A percentile compares a stretch with the other conserved stretches of the same genome.
These are phyloP conservation scores for Diaporthe sp. DNA, from an alignment of 2,329 filamentous ascomycete species.

Conservation along the genomic window DNA sequence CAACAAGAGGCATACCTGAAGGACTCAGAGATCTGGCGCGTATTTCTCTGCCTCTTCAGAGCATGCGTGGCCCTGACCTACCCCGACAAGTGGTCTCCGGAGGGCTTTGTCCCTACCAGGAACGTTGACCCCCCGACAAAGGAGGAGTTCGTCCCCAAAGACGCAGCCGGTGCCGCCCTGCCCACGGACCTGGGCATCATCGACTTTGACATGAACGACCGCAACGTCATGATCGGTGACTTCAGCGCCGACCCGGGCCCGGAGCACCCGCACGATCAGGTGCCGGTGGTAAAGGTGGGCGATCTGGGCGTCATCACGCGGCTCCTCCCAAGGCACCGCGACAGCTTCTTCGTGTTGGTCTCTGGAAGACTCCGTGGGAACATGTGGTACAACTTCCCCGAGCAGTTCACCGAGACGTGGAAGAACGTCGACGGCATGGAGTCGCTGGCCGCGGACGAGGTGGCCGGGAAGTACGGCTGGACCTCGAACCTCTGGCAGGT, in stretches of 20 bases:
- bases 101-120: neutral
- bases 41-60: slow-evolving; percentile 30
- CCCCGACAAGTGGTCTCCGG: neutral
- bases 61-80: slow-evolving; percentile 30
- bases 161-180: neutral
- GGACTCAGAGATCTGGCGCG: slow-evolving; percentile 10
- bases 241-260: neutral
- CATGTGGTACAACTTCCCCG: slow-evolving; percentile 18
- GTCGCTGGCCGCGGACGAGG: neutral
- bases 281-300: slow-evolving; percentile 23
- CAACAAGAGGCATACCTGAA: neutral
- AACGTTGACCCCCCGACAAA: neutral
- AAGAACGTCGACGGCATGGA: slow-evolving; percentile 8
- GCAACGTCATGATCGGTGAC: slow-evolving; percentile 31
- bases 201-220: slow-evolving; percentile 34
- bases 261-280: slow-evolving; percentile 7
- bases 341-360: neutral
- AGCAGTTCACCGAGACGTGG: slow-evolving; percentile 27
- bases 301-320: slow-evolving; percentile 12
- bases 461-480: slow-evolving; percentile 25
- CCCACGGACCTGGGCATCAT: slow-evolving; percentile 3
- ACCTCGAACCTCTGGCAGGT: slow-evolving; percentile 29
- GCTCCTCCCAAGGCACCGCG: neutral
- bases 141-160: slow-evolving; percentile 11
- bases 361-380: neutral